Evolutionary conservation across 768 basidiomycete genomes (phyloP).

Genomic region (Paxillus involutus): DNA sequence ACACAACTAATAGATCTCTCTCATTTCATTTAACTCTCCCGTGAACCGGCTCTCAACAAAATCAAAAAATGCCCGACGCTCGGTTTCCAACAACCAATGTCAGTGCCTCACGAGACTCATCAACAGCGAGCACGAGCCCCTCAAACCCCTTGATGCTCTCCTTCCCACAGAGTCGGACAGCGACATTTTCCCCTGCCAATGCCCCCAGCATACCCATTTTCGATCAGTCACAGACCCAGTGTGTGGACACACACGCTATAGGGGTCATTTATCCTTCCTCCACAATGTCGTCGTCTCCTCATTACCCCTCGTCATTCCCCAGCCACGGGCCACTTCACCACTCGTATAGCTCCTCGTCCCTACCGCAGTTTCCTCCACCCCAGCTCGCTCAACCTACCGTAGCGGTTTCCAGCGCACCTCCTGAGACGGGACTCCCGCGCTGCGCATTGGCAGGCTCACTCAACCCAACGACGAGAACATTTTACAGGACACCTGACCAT

Average conservation of each 20-base stretch:
- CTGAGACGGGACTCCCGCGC: slow-evolving; percentile 11
- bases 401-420: neutral
- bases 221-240: neutral
- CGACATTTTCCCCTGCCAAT: neutral
- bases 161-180: neutral
- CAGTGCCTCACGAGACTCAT: neutral
- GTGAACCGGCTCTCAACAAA: too few species aligned
- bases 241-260: neutral
- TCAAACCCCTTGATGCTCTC: neutral
- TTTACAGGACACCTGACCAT: slow-evolving; percentile 63
- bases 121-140: neutral
- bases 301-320: neutral
- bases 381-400: slow-evolving; percentile 2
- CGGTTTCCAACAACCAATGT: neutral
- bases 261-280: neutral
- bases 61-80: too few species aligned
- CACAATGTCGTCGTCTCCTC: neutral
- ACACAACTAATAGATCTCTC: too few species aligned
- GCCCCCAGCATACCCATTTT: neutral
- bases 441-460: slow-evolving; percentile 55
- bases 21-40: too few species aligned
- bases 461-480: slow-evolving; percentile 64
- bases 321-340: neutral
- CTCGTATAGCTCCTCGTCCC: neutral
- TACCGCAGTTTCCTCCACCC: slow-evolving; percentile 1